A percentile compares a stretch with the other conserved stretches of the same genome.
Conservation (phyloP, 1,284 basidiomycete genomes). For the Ganoderma lingzhi region DNA sequence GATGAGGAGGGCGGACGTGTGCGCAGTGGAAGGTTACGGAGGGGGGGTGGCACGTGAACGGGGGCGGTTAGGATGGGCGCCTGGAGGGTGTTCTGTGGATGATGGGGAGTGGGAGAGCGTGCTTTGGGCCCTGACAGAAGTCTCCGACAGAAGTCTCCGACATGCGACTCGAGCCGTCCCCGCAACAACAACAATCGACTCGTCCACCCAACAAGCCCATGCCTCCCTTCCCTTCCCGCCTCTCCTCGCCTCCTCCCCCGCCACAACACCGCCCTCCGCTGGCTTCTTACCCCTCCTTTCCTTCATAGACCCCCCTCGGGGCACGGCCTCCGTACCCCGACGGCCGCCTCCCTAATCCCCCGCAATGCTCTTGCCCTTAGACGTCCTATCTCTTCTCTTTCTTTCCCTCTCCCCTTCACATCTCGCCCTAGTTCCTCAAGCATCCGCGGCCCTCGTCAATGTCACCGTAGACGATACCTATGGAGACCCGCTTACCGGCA, state of each 20-base stretch:
- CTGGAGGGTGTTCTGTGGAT: slow-evolving; percentile 1
- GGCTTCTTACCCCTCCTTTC: slow-evolving; percentile 23
- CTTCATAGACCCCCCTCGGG: slow-evolving; percentile 22
- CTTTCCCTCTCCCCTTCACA: slow-evolving; percentile 16
- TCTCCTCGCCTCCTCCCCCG: slow-evolving; percentile 13
- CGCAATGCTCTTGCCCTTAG: slow-evolving; percentile 25
- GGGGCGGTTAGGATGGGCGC: not conserved
- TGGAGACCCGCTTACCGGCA: slow-evolving; percentile 45
- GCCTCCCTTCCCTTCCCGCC: slow-evolving; percentile 7
- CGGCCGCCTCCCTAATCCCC: slow-evolving; percentile 19
- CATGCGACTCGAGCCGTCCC: not conserved
- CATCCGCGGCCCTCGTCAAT: slow-evolving; percentile 43
- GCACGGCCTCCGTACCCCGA: slow-evolving; percentile 15
- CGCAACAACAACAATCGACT: not conserved
- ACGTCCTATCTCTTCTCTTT: slow-evolving; percentile 20
- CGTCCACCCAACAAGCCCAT: not conserved
- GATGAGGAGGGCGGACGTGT: not conserved
- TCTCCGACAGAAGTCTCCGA: not conserved
- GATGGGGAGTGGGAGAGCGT: slow-evolving; percentile 7
- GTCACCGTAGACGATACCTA: slow-evolving; percentile 52
- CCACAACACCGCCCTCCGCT: slow-evolving; percentile 29
- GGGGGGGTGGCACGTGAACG: not conserved
- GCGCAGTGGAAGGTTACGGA: not conserved
- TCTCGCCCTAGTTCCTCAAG: slow-evolving; percentile 12
- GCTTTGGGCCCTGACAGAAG: slow-evolving; percentile 1